These are phyloP conservation scores for Cryptosporidium andersoni DNA, from an alignment of 169 alveolate genomes.

Conservation along the genomic window DNA sequence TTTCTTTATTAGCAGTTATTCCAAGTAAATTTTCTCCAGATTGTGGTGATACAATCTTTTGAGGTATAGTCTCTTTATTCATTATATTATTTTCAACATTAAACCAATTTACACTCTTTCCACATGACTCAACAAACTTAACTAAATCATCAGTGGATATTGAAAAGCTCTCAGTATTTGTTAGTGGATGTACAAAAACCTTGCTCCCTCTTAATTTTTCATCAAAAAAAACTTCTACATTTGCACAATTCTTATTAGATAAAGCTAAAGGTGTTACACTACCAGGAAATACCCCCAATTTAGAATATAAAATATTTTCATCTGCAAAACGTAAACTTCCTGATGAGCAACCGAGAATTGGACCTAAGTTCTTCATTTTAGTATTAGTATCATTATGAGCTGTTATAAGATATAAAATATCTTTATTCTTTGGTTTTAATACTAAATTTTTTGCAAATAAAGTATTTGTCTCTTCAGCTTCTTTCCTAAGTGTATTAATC, in stretches of 20 bases:
- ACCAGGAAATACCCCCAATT: conserved; percentile 51
- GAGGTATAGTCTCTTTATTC: conserved; percentile 71
- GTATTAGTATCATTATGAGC: conserved; percentile 74
- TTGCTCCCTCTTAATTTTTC: conserved; percentile 49
- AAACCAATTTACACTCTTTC: conserved; percentile 56
- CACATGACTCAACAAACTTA: conserved; percentile 70
- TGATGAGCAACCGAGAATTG: conserved; percentile 55
- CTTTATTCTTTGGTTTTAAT: conserved; percentile 70
- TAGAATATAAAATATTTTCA: conserved; percentile 48
- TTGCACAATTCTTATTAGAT: conserved; percentile 54
- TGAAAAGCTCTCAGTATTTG: conserved; percentile 73
- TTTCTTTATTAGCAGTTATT: conserved; percentile 80
- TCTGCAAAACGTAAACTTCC: conserved; percentile 73
- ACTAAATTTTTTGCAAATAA: conserved; percentile 72
- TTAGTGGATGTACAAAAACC: conserved; percentile 72
- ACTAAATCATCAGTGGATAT: conserved; percentile 57
- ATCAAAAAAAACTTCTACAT: conserved; percentile 60
- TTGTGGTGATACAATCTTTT: conserved; percentile 68
- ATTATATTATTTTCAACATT: conserved; percentile 24
- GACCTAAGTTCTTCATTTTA: conserved; percentile 71
- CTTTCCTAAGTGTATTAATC: conserved; percentile 1
- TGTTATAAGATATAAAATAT: conserved; percentile 34
- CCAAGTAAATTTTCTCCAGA: conserved; percentile 78
- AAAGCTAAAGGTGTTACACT: conserved; percentile 71
- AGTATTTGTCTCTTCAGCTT: conserved; percentile 20